These are phyloP conservation scores for Ustilago bromivora DNA, from an alignment of 1,284 basidiomycete species.

Conservation along the genomic window DNA sequence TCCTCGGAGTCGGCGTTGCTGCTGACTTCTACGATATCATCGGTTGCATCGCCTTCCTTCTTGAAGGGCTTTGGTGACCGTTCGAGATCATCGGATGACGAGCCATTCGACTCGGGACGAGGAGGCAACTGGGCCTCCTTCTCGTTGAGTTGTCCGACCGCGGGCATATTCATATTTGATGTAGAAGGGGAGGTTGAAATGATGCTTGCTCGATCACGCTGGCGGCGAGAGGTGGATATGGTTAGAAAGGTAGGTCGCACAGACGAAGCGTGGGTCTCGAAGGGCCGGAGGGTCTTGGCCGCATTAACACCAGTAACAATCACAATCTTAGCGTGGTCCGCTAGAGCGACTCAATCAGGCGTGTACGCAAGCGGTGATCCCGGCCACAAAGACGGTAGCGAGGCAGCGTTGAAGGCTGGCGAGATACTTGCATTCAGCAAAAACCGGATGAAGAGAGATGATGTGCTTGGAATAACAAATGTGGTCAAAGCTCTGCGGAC, in stretches of 20 bases:
- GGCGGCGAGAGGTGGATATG: neutral
- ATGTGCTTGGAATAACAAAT: neutral
- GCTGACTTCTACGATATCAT: constrained; percentile 26
- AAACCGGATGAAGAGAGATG: neutral
- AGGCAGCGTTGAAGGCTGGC: neutral
- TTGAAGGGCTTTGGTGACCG: constrained; percentile 17
- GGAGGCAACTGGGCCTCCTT: constrained; percentile 21
- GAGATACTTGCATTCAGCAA: neutral
- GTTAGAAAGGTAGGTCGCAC: neutral
- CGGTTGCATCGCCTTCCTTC: constrained; percentile 18
- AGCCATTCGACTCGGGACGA: constrained; percentile 17
- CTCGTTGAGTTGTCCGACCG: constrained; percentile 26
- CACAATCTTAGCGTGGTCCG: neutral
- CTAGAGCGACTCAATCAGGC: neutral
- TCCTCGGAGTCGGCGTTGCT: constrained; percentile 42
- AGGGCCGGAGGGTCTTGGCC: neutral
- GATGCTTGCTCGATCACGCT: neutral
- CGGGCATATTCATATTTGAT: constrained; percentile 35
- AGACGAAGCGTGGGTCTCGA: neutral
- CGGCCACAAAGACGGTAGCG: neutral
- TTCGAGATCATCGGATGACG: constrained; percentile 44
- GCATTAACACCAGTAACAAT: constrained; percentile 9
- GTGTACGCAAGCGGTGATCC: neutral
- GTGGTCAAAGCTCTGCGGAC: constrained; percentile 2
- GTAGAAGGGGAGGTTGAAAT: neutral